Evolutionary conservation across 257 asterid species (phyloP), one percentile per base, ranked within the genome.

Genomic region (Salvia splendens): DNA sequence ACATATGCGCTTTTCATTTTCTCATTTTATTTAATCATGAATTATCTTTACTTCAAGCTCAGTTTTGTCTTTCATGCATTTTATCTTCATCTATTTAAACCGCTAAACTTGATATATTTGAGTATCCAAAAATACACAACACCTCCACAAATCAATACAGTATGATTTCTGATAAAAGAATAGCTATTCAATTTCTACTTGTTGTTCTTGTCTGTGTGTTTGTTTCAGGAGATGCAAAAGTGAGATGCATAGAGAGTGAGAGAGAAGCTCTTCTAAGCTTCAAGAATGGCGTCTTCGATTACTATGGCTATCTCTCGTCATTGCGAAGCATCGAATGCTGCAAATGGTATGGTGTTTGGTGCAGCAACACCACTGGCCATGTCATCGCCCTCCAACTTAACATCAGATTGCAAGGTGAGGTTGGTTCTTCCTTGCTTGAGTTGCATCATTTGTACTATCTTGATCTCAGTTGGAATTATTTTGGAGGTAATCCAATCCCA

Each of bases 261-360:
- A 66, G 73, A 66, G 48, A 49, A 65, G 77, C 77, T 36, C 77
- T 73, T 38, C 68, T 73, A 2, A 50, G 41, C 6, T 58, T 73
- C 68, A 66, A 66, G 45, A 14, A 53, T 1, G 67, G 20, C 50
- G 46, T 74, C 36, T 38, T 45, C 5, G 60, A 61, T 53, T 45
- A 43, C 0, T 6, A 20, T 8, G 53, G 24, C 16, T 1, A 6
- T 12, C 70, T 74, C 20, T 53, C 71, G 1, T 54, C 79, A 12
- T 74, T 70, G 79, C 24, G 6, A 32, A 48, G 6, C 7, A 10
- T 5, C 4, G 62, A 72, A 8, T 72, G 72, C 36, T 65, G 67
- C 61, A 6, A 9, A 45, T 67, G 74, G 78, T 1, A 4, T 12
- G 61, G 74, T 7, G 65, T 71, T 0, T 28, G 0, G 2, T 67